These are phyloP conservation scores for Extremus antarcticus DNA, from an alignment of 495 filamentous ascomycete genomes.

Conservation along the genomic window DNA sequence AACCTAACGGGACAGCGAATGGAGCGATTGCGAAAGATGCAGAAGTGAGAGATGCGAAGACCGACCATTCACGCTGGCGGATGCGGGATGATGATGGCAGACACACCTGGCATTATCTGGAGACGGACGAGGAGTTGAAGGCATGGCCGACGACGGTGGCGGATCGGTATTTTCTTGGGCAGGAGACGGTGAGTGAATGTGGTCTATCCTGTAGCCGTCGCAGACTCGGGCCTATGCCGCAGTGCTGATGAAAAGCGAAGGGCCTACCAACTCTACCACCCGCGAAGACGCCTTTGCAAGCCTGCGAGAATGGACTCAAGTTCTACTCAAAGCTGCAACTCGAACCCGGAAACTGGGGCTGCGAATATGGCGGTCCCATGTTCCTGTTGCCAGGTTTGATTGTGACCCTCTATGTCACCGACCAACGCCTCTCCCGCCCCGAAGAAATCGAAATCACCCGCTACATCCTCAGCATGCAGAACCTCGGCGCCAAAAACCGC, in stretches of 20 bases:
- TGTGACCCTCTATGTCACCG: conserved; percentile 81
- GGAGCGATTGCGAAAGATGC: not conserved
- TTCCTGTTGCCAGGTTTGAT: conserved; percentile 82
- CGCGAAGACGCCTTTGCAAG: conserved; percentile 61
- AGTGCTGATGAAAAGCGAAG: conserved; percentile 1
- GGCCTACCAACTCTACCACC: conserved; percentile 48
- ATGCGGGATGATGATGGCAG: conserved; percentile 69
- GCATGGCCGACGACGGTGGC: conserved; percentile 76
- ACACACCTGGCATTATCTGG: conserved; percentile 89
- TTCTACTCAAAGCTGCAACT: conserved; percentile 90
- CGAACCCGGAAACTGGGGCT: conserved; percentile 84
- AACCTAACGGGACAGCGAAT: conserved; percentile 5
- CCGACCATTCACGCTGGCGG: conserved; percentile 76
- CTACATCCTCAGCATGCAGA: conserved; percentile 80
- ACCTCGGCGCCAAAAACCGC: conserved; percentile 58
- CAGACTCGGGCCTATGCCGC: not conserved
- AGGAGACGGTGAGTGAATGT: conserved; percentile 46
- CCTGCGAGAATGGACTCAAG: conserved; percentile 68
- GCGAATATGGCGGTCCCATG: conserved; percentile 86
- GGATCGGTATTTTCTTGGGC: conserved; percentile 74
- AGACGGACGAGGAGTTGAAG: conserved; percentile 59
- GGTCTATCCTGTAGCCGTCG: too few relatives aligned
- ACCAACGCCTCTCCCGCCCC: conserved; percentile 73
- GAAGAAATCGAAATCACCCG: conserved; percentile 82
- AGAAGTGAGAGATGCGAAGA: conserved; percentile 30